Conservation (phyloP, 2,329 filamentous ascomycete species). For the Fusarium illudens region DNA sequence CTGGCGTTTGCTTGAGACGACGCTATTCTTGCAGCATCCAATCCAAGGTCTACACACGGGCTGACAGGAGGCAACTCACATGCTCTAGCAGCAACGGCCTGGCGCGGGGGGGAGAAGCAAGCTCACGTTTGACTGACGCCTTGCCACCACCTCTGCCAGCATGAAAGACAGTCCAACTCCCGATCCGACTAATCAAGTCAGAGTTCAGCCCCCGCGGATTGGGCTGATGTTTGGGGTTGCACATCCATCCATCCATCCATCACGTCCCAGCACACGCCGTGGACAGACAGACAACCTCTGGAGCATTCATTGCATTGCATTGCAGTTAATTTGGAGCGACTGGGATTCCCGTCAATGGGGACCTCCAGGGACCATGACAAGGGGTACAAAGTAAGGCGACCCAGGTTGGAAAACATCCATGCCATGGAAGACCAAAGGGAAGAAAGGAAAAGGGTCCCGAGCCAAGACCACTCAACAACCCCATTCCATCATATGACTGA, state of each 20-base stretch:
- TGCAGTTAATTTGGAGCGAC: background rate
- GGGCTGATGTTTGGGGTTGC: slow-evolving; percentile 17
- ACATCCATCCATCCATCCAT: no score
- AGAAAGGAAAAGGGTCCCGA: background rate
- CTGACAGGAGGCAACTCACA: background rate
- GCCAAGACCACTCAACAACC: background rate
- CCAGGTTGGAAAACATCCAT: background rate
- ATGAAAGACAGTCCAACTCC: slow-evolving; percentile 13
- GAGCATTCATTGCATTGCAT: slow-evolving; percentile 6
- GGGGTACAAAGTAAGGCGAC: slow-evolving; percentile 12
- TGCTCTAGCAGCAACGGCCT: slow-evolving; percentile 17
- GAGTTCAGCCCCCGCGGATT: slow-evolving; percentile 32
- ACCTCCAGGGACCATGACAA: background rate
- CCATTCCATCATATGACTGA: slow-evolving; percentile 30
- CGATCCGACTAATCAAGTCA: slow-evolving; percentile 35
- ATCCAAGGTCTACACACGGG: background rate
- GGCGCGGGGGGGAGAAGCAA: slow-evolving; percentile 18
- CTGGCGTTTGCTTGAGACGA: slow-evolving; percentile 2
- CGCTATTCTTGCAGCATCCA: slow-evolving; percentile 5
- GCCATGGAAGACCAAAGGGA: background rate
- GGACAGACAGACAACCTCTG: background rate
- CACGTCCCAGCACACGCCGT: background rate
- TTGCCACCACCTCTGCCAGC: slow-evolving; percentile 5
- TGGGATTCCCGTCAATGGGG: background rate
- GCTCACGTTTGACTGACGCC: slow-evolving; percentile 2